Conservation (phyloP, 345 rosid genomes). For the Geranium rotundifolium region DNA sequence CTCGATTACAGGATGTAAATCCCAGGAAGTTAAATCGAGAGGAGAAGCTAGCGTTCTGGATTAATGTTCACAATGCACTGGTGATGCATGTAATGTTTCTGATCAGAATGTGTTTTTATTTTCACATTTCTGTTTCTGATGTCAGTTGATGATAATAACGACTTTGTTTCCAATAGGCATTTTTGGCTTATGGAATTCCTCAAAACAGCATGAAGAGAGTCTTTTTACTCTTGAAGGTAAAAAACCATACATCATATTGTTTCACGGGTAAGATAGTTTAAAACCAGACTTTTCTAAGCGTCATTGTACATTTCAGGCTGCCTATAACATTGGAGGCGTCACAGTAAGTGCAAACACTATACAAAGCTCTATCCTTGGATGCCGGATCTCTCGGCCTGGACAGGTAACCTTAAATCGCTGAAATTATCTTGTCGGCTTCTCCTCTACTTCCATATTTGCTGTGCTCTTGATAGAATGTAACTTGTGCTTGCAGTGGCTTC, state of each 20-base stretch:
- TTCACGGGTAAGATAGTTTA: no score
- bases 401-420: slow-evolving; percentile 32
- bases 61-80: slow-evolving; percentile 84
- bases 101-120: not conserved
- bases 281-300: not conserved
- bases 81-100: slow-evolving; percentile 83
- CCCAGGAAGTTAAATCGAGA: slow-evolving; percentile 70
- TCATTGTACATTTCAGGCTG: slow-evolving; percentile 50
- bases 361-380: slow-evolving; percentile 67
- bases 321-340: slow-evolving; percentile 85
- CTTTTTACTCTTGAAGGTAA: slow-evolving; percentile 69
- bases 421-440: not conserved
- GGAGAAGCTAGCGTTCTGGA: slow-evolving; percentile 98
- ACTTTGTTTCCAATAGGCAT: slow-evolving; percentile 41
- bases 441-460: not conserved
- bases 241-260: not conserved
- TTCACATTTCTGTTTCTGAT: slow-evolving; percentile 9
- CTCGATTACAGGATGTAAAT: slow-evolving; percentile 61
- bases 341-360: slow-evolving; percentile 71
- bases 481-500: slow-evolving; percentile 48
- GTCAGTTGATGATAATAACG: slow-evolving; percentile 1
- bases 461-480: not conserved
- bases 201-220: slow-evolving; percentile 80
- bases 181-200: slow-evolving; percentile 84
- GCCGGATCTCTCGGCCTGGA: slow-evolving; percentile 86